These are phyloP conservation scores for Cicer bijugum DNA, from an alignment of 306 rosid species.

Conservation along the genomic window DNA sequence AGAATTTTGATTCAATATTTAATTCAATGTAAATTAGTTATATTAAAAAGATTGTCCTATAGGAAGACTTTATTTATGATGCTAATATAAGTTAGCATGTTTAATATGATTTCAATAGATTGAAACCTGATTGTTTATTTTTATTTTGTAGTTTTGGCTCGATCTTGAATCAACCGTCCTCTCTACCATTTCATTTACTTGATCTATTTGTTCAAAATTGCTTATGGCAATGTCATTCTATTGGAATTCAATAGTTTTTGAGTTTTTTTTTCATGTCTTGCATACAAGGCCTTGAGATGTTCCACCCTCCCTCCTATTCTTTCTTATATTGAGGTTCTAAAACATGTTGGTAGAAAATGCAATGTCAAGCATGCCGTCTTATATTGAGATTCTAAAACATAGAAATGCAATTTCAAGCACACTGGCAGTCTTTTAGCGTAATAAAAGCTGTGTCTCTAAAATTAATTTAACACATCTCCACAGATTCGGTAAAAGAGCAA, in stretches of 20 bases:
- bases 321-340: slow-evolving; percentile 26
- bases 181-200: slow-evolving; percentile 27
- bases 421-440: neutral
- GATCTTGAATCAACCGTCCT: slow-evolving; percentile 6
- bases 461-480: slow-evolving; percentile 12
- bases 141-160: neutral
- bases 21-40: slow-evolving; percentile 26
- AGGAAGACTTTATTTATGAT: slow-evolving; percentile 20
- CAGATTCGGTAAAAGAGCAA: slow-evolving; percentile 6
- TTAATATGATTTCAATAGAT: slow-evolving; percentile 10
- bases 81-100: slow-evolving; percentile 5
- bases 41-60: neutral
- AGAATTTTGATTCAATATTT: slow-evolving; percentile 30
- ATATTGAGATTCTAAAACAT: slow-evolving; percentile 21
- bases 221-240: slow-evolving; percentile 23
- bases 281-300: slow-evolving; percentile 36
- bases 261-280: slow-evolving; percentile 1
- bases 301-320: slow-evolving; percentile 5
- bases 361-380: neutral
- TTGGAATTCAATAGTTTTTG: slow-evolving; percentile 24
- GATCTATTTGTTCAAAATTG: slow-evolving; percentile 25
- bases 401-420: slow-evolving; percentile 3
- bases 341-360: slow-evolving; percentile 12
- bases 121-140: slow-evolving; percentile 7
- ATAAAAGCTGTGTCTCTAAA: neutral